Evolutionary conservation across 495 filamentous ascomycete genomes (phyloP).

Genomic region (Podospora sp.): DNA sequence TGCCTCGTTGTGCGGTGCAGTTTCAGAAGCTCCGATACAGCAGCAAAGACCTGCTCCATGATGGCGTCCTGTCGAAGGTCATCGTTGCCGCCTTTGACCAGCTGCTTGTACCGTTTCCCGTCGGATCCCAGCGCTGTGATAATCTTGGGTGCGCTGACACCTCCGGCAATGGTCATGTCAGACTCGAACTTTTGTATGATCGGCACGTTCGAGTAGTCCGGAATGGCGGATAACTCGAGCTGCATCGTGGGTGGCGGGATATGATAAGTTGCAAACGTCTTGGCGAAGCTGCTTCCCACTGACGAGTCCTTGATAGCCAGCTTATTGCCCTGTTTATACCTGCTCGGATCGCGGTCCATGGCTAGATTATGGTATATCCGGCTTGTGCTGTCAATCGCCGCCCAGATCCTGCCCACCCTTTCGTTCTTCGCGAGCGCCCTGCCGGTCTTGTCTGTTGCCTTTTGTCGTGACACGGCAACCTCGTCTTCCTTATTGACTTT

Average conservation of each 20-base stretch:
- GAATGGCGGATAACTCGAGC: conserved; percentile 69
- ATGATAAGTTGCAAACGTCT: conserved; percentile 54
- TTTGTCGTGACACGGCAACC: conserved; percentile 67
- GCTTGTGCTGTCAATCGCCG: conserved; percentile 70
- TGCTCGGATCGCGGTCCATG: conserved; percentile 58
- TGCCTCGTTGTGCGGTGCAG: conserved; percentile 83
- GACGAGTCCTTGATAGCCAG: conserved; percentile 60
- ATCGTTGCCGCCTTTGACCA: conserved; percentile 93
- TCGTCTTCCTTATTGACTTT: conserved; percentile 68
- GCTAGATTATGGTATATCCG: conserved; percentile 74
- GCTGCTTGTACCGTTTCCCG: conserved; percentile 78
- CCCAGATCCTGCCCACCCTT: conserved; percentile 60
- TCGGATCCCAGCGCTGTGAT: conserved; percentile 76
- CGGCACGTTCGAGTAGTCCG: conserved; percentile 77
- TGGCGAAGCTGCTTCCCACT: conserved; percentile 60
- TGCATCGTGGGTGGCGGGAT: conserved; percentile 91
- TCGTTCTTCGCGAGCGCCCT: conserved; percentile 52
- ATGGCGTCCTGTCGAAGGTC: conserved; percentile 98
- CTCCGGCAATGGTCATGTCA: conserved; percentile 80
- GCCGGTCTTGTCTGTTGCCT: conserved; percentile 69
- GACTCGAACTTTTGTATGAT: conserved; percentile 67
- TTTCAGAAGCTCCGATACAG: conserved; percentile 87
- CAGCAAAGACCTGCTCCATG: conserved; percentile 99
- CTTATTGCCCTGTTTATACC: conserved; percentile 67
- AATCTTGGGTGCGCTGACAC: conserved; percentile 89